These are phyloP conservation scores for Berberis vulgaris DNA, from an alignment of 164 flowering plant species.

Conservation along the genomic window DNA sequence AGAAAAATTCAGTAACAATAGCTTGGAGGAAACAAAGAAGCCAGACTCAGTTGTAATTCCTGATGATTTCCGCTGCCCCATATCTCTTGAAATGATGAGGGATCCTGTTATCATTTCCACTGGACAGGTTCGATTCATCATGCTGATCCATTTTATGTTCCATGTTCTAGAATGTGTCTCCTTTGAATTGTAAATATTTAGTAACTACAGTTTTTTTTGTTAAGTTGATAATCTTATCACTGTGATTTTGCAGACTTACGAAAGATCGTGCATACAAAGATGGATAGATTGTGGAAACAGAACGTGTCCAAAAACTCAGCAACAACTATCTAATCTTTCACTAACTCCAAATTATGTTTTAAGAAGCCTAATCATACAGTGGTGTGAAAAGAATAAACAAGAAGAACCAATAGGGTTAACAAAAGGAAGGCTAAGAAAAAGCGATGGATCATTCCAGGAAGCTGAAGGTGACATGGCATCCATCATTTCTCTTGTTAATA, in stretches of 20 bases:
- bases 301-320: slow-evolving; percentile 94
- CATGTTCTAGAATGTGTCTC: neutral
- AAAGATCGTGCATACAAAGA: slow-evolving; percentile 82
- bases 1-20: slow-evolving; percentile 17
- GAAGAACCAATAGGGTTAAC: slow-evolving; percentile 49
- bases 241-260: slow-evolving; percentile 63
- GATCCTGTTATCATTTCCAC: slow-evolving; percentile 96
- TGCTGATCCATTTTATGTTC: neutral
- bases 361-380: slow-evolving; percentile 69
- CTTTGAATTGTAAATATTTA: neutral
- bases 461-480: slow-evolving; percentile 59
- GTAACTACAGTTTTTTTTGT: neutral
- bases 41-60: slow-evolving; percentile 47
- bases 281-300: slow-evolving; percentile 85
- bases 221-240: neutral
- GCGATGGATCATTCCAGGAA: slow-evolving; percentile 71
- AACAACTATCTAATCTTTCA: slow-evolving; percentile 53
- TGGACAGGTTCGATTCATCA: slow-evolving; percentile 61
- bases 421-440: slow-evolving; percentile 52
- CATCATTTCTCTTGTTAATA: slow-evolving; percentile 53
- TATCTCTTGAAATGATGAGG: slow-evolving; percentile 89
- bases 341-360: slow-evolving; percentile 81
- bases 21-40: slow-evolving; percentile 37
- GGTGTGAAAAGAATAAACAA: slow-evolving; percentile 60
- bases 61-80: slow-evolving; percentile 82